phyloP scores from a whole-genome alignment of 352 stramenopile species.

The Albugo candida region DNA sequence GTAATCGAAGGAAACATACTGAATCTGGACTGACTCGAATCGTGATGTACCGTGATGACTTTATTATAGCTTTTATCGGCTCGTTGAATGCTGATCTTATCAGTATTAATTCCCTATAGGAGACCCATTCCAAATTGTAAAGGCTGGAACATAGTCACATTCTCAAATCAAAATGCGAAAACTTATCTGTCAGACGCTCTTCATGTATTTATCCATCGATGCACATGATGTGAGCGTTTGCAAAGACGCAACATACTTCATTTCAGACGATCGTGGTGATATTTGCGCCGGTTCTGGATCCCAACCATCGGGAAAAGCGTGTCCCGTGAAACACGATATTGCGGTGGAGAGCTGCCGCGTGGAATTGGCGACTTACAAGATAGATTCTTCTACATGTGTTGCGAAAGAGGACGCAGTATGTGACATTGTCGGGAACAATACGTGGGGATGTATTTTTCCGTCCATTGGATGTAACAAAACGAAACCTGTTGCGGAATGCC shows the following conservation, averaged over 20 bases:
- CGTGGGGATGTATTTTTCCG: constrained; percentile 26
- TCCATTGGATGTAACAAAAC: constrained; percentile 11
- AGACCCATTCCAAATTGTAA: too few species aligned
- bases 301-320: constrained; percentile 12
- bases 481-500: not conserved
- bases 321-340: constrained; percentile 15
- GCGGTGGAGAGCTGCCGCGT: constrained; percentile 17
- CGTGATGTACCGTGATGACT: too few species aligned
- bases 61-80: too few species aligned
- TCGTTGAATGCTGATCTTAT: too few species aligned
- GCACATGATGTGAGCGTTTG: constrained; percentile 17
- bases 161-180: too few species aligned
- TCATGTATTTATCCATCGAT: too few species aligned
- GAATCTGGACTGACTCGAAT: too few species aligned
- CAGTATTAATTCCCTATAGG: too few species aligned
- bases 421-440: constrained; percentile 12
- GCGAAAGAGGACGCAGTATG: constrained; percentile 20
- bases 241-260: constrained; percentile 20
- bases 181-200: too few species aligned
- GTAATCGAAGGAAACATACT: too few species aligned
- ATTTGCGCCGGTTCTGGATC: constrained; percentile 18
- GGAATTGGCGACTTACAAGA: constrained; percentile 17
- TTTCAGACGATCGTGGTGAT: constrained; percentile 9
- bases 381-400: constrained; percentile 9
- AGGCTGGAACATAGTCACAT: too few species aligned